Percentiles rank a stretch among this genome's conserved stretches.
These are phyloP conservation scores for Periconia digitata DNA, from an alignment of 2,329 filamentous ascomycete species.

Conservation along the genomic window DNA sequence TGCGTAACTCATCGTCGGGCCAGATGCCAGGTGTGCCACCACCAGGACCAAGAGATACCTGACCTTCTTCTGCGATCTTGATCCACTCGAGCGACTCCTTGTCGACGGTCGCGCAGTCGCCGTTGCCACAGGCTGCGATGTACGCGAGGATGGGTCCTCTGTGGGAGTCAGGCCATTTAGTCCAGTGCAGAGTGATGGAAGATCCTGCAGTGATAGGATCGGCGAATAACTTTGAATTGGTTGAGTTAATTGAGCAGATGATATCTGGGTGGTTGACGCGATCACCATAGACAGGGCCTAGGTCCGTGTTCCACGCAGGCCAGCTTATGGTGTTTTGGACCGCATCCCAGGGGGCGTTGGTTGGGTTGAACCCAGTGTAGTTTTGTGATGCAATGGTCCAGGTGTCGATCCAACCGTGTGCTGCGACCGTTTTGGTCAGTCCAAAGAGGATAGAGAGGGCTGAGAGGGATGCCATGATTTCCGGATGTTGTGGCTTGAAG, in stretches of 20 bases:
- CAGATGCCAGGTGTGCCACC: slow-evolving; percentile 33
- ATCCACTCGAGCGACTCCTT: slow-evolving; percentile 29
- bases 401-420: slow-evolving; percentile 34
- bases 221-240: slow-evolving; percentile 33
- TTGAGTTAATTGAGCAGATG: slow-evolving; percentile 40
- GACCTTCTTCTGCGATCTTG: slow-evolving; percentile 27
- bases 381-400: slow-evolving; percentile 30
- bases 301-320: slow-evolving; percentile 39
- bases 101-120: slow-evolving; percentile 25
- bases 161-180: slow-evolving; percentile 33
- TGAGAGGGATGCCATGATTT: slow-evolving; percentile 16
- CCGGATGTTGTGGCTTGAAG: neutral
- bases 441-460: slow-evolving; percentile 17
- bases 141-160: slow-evolving; percentile 39
- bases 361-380: slow-evolving; percentile 36
- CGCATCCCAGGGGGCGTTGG: slow-evolving; percentile 31
- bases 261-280: slow-evolving; percentile 30
- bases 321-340: slow-evolving; percentile 35
- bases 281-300: slow-evolving; percentile 37
- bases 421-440: slow-evolving; percentile 17
- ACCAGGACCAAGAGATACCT: slow-evolving; percentile 11
- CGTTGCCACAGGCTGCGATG: slow-evolving; percentile 32
- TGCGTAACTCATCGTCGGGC: slow-evolving; percentile 39
- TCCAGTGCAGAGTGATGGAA: slow-evolving; percentile 35
- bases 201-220: slow-evolving; percentile 34